These are phyloP conservation scores for Cyberlindnera mrakii DNA, from an alignment of 805 yeast genomes.

Conservation along the genomic window DNA sequence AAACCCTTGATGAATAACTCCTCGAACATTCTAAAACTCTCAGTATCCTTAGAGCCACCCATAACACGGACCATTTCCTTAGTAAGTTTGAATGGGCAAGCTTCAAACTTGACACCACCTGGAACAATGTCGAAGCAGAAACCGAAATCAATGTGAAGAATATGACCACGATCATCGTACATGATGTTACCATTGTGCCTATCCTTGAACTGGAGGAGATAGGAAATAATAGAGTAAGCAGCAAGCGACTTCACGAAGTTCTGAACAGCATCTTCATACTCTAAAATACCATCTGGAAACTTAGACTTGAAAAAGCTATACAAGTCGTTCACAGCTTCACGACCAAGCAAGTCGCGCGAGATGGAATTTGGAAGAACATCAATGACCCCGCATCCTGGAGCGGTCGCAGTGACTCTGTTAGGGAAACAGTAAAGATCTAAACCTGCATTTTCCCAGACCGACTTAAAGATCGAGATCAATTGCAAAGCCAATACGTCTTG, in stretches of 20 bases:
- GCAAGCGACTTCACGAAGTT: conserved; percentile 92
- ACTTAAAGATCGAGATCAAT: conserved; percentile 82
- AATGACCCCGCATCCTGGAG: conserved; percentile 98
- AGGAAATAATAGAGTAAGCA: conserved; percentile 88
- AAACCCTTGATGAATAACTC: conserved; percentile 92
- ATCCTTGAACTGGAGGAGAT: conserved; percentile 88
- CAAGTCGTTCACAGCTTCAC: conserved; percentile 97
- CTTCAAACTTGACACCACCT: conserved; percentile 97
- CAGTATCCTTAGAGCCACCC: conserved; percentile 86
- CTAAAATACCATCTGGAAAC: conserved; percentile 92
- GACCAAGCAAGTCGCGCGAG: conserved; percentile 96
- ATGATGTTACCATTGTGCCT: conserved; percentile 97
- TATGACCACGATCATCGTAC: conserved; percentile 93
- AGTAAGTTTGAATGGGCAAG: conserved; percentile 95
- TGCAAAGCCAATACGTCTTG: conserved; percentile 95
- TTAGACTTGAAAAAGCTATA: conserved; percentile 88
- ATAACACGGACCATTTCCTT: conserved; percentile 93
- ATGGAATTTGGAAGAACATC: conserved; percentile 94
- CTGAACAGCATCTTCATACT: conserved; percentile 85
- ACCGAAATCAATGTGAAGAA: conserved; percentile 95
- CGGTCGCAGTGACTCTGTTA: conserved; percentile 93
- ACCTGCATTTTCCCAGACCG: conserved; percentile 85
- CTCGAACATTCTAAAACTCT: conserved; percentile 89
- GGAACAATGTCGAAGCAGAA: conserved; percentile 98
- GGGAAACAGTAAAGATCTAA: conserved; percentile 90